These are phyloP conservation scores for Candida smagusa DNA, from an alignment of 1,139 yeast species.

Conservation along the genomic window DNA sequence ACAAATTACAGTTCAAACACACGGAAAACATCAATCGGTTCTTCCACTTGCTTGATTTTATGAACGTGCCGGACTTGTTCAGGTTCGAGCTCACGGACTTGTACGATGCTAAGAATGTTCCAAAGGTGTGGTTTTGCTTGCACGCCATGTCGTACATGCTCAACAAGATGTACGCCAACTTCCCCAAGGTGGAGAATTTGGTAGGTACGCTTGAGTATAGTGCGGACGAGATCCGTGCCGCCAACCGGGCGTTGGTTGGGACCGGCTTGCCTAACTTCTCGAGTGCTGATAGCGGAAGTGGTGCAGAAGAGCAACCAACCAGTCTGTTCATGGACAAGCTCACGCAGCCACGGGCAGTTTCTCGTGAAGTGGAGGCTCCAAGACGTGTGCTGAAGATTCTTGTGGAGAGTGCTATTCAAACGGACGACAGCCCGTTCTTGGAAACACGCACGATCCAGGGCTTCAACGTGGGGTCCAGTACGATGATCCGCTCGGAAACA, in stretches of 20 bases:
- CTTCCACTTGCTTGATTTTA: slow-evolving; percentile 64
- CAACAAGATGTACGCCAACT: slow-evolving; percentile 45
- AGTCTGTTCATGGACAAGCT: slow-evolving; percentile 15
- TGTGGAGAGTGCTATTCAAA: slow-evolving; percentile 15
- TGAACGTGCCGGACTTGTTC: slow-evolving; percentile 82
- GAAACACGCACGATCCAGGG: slow-evolving; percentile 9
- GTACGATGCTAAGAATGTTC: slow-evolving; percentile 88
- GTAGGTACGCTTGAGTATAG: slow-evolving; percentile 63
- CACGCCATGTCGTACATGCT: slow-evolving; percentile 83
- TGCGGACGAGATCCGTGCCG: slow-evolving; percentile 63
- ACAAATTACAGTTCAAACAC: slow-evolving; percentile 76
- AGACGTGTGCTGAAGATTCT: slow-evolving; percentile 6
- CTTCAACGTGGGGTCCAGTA: slow-evolving; percentile 11
- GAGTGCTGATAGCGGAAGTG: slow-evolving; percentile 32
- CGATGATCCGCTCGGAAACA: slow-evolving; percentile 1
- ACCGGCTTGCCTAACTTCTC: slow-evolving; percentile 64
- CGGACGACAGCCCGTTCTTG: slow-evolving; percentile 12
- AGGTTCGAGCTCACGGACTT: slow-evolving; percentile 89
- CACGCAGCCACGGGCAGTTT: neutral
- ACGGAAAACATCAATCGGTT: slow-evolving; percentile 91
- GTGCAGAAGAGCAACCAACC: slow-evolving; percentile 6
- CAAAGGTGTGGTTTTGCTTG: slow-evolving; percentile 89
- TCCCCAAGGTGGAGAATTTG: slow-evolving; percentile 62
- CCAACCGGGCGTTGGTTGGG: slow-evolving; percentile 65
- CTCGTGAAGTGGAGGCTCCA: neutral